Conservation (phyloP, 2,329 filamentous ascomycete species). For the Stemphylium vesicarium region DNA sequence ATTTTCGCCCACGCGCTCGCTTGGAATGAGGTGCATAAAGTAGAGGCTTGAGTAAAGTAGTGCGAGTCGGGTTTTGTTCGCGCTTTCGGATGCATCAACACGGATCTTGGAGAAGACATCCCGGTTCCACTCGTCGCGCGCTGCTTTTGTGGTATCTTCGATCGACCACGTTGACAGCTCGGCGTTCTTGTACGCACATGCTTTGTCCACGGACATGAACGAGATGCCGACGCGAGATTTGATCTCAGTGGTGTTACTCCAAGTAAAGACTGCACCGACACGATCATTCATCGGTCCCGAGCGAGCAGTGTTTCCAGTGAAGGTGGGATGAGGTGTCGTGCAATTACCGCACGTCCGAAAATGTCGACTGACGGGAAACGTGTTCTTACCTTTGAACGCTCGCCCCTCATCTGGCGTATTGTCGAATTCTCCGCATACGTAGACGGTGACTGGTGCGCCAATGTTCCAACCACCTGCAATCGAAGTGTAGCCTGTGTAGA, state of each 20-base stretch:
- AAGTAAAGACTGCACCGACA: constrained; percentile 60
- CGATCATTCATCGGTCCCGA: constrained; percentile 50
- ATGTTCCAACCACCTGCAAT: constrained; percentile 49
- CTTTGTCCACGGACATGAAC: constrained; percentile 53
- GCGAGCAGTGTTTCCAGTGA: constrained; percentile 31
- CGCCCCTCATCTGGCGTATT: constrained; percentile 26
- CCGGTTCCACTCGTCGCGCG: constrained; percentile 55
- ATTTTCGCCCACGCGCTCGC: constrained; percentile 64
- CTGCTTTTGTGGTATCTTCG: constrained; percentile 49
- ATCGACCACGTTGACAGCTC: constrained; percentile 55
- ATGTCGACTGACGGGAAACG: constrained; percentile 44
- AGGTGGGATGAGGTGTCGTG: constrained; percentile 40
- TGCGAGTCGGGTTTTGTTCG: constrained; percentile 42
- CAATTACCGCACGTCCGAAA: constrained; percentile 41
- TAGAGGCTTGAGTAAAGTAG: constrained; percentile 45
- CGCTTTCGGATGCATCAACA: constrained; percentile 34
- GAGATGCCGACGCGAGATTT: constrained; percentile 61
- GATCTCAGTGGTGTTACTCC: constrained; percentile 49
- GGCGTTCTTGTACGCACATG: constrained; percentile 56
- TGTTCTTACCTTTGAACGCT: constrained; percentile 47
- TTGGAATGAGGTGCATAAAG: constrained; percentile 48
- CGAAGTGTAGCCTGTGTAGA: constrained; percentile 43
- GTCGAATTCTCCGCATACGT: constrained; percentile 47
- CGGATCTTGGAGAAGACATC: constrained; percentile 65
- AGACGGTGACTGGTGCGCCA: constrained; percentile 45